phyloP scores from a whole-genome alignment of 2,329 filamentous ascomycete species.

The Microascus cirrosus region DNA sequence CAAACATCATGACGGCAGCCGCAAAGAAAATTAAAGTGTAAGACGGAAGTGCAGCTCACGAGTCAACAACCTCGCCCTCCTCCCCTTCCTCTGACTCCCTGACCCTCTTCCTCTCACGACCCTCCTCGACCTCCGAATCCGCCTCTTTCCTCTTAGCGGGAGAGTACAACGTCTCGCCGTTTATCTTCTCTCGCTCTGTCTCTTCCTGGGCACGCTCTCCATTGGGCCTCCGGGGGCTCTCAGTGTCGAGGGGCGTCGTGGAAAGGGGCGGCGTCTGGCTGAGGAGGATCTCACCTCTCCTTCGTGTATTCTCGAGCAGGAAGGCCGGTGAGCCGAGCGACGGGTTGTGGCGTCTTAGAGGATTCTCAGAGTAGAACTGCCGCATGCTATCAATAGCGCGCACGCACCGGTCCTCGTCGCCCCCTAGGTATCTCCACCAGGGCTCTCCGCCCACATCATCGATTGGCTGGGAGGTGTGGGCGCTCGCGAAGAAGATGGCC shows the following conservation, averaged over 20 bases:
- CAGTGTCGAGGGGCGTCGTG: background rate
- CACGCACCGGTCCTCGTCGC: slow-evolving; percentile 58
- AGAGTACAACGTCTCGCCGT: background rate
- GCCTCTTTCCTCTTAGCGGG: slow-evolving; percentile 3
- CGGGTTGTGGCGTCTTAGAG: slow-evolving; percentile 44
- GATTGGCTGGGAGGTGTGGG: slow-evolving; percentile 62
- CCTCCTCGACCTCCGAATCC: slow-evolving; percentile 2
- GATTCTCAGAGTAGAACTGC: slow-evolving; percentile 55
- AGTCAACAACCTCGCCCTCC: slow-evolving; percentile 2
- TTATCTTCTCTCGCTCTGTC: background rate
- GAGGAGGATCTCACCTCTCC: slow-evolving; percentile 11
- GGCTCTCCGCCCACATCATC: slow-evolving; percentile 64
- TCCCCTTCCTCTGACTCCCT: slow-evolving; percentile 1
- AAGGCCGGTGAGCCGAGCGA: slow-evolving; percentile 43
- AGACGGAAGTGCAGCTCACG: background rate
- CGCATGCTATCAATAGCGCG: slow-evolving; percentile 68
- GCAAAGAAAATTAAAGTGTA: background rate
- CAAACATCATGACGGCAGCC: background rate
- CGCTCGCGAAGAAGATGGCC: slow-evolving; percentile 77
- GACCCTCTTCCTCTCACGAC: background rate
- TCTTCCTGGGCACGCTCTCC: background rate
- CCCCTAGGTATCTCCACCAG: slow-evolving; percentile 78
- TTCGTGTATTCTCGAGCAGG: slow-evolving; percentile 42
- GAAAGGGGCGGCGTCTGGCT: slow-evolving; percentile 1
- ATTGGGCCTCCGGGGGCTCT: background rate